These are phyloP conservation scores for Oldenlandia corymbosa DNA, from an alignment of 257 asterid genomes.

Conservation along the genomic window DNA sequence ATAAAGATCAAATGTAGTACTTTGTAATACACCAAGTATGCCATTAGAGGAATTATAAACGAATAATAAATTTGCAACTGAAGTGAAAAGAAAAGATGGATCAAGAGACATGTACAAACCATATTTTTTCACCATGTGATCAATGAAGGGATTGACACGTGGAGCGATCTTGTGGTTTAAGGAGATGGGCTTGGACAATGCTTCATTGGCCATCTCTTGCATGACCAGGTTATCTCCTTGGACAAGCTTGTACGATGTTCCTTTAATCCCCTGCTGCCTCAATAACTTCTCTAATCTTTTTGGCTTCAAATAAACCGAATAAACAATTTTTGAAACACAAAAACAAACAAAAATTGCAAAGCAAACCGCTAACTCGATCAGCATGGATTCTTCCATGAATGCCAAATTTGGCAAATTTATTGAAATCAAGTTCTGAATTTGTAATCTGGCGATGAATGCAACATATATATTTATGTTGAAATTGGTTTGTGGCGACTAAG, in stretches of 20 bases:
- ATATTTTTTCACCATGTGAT: conserved; percentile 25
- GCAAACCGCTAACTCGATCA: too few relatives aligned
- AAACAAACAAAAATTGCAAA: background rate
- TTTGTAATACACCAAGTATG: too few relatives aligned
- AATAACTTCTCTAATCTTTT: conserved; percentile 14
- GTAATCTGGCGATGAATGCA: too few relatives aligned
- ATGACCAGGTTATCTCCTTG: conserved; percentile 15
- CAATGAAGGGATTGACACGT: conserved; percentile 20
- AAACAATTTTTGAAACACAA: background rate
- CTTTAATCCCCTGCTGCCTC: conserved; percentile 1
- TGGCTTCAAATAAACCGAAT: conserved; percentile 27
- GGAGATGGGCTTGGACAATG: conserved; percentile 27
- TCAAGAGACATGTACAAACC: conserved; percentile 9
- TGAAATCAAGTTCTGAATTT: too few relatives aligned
- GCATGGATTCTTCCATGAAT: too few relatives aligned
- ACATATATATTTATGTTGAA: too few relatives aligned
- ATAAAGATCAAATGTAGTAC: background rate
- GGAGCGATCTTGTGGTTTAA: conserved; percentile 23
- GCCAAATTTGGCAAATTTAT: too few relatives aligned
- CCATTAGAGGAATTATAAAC: too few relatives aligned
- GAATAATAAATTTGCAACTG: too few relatives aligned
- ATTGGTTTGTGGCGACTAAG: too few relatives aligned
- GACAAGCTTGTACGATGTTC: conserved; percentile 27
- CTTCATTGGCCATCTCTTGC: conserved; percentile 15
- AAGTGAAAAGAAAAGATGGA: background rate